These are phyloP conservation scores for Botrytis cinerea DNA, from an alignment of 2,329 filamentous ascomycete species.

Conservation along the genomic window DNA sequence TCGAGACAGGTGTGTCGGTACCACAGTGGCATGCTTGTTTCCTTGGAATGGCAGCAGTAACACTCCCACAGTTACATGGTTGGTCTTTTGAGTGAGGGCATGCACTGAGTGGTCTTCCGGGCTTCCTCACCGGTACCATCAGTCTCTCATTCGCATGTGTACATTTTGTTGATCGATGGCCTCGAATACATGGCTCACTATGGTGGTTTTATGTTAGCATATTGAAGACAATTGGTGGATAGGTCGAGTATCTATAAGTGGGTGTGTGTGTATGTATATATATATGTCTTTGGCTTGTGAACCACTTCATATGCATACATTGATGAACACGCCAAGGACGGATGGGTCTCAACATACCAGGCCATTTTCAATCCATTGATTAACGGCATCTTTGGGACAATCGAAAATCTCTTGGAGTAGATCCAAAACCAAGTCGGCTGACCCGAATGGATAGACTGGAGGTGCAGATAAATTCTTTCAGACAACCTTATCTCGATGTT, in stretches of 20 bases:
- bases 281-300: background rate
- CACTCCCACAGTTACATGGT: constrained; percentile 59
- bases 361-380: constrained; percentile 73
- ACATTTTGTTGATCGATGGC: constrained; percentile 75
- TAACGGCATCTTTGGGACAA: constrained; percentile 57
- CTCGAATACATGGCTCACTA: constrained; percentile 74
- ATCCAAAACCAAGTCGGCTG: constrained; percentile 29
- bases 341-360: constrained; percentile 55
- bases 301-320: background rate
- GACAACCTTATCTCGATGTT: constrained; percentile 25
- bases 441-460: constrained; percentile 27
- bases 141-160: constrained; percentile 67
- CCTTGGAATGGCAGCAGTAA: constrained; percentile 65
- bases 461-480: constrained; percentile 31
- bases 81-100: constrained; percentile 60
- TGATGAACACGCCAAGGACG: constrained; percentile 7
- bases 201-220: constrained; percentile 29
- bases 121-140: constrained; percentile 71
- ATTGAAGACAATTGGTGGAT: background rate
- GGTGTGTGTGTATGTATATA: background rate
- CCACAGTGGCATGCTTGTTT: constrained; percentile 59
- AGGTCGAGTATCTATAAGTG: background rate
- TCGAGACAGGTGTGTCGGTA: constrained; percentile 37
- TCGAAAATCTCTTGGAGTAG: constrained; percentile 1
- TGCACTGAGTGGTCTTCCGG: constrained; percentile 67